phyloP scores from a whole-genome alignment of 2,329 filamentous ascomycete species.

The Botryosphaeria dothidea region DNA sequence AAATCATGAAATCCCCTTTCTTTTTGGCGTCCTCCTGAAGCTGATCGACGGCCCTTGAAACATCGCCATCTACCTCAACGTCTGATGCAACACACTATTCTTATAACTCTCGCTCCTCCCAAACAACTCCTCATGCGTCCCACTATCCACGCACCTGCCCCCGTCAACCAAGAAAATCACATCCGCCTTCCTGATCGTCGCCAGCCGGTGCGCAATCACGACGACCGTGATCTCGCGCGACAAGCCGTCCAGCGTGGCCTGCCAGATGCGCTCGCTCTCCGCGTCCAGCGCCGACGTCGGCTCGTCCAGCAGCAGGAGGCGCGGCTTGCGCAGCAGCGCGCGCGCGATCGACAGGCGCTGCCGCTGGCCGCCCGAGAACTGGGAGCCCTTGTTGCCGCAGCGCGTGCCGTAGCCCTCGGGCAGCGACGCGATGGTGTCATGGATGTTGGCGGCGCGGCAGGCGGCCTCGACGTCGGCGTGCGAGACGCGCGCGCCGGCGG shows the following conservation, averaged over 20 bases:
- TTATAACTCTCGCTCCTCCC: slow-evolving; percentile 52
- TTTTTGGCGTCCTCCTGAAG: neutral
- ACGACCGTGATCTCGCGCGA: slow-evolving; percentile 42
- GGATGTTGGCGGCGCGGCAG: slow-evolving; percentile 68
- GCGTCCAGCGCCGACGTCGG: slow-evolving; percentile 46
- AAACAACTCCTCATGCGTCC: slow-evolving; percentile 51
- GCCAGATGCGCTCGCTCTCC: slow-evolving; percentile 43
- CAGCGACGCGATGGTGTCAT: slow-evolving; percentile 64
- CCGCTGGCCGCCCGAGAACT: slow-evolving; percentile 45
- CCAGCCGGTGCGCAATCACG: slow-evolving; percentile 47
- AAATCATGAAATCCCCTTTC: neutral
- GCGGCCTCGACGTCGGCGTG: slow-evolving; percentile 66
- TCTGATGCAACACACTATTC: slow-evolving; percentile 52
- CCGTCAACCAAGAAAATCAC: slow-evolving; percentile 47
- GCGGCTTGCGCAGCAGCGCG: slow-evolving; percentile 45
- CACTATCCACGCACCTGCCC: slow-evolving; percentile 50
- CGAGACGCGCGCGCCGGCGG: slow-evolving; percentile 56
- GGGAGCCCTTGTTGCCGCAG: slow-evolving; percentile 42
- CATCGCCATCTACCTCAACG: slow-evolving; percentile 29
- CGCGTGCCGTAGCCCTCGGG: slow-evolving; percentile 66
- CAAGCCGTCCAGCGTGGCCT: slow-evolving; percentile 39
- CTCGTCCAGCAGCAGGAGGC: slow-evolving; percentile 44
- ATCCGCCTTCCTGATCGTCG: slow-evolving; percentile 45
- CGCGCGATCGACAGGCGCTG: slow-evolving; percentile 46
- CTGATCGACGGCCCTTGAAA: neutral